A percentile compares a stretch with the other conserved stretches of the same genome.
Evolutionary conservation across 768 basidiomycete species (phyloP).

Genomic region (Mycena leptocephala): DNA sequence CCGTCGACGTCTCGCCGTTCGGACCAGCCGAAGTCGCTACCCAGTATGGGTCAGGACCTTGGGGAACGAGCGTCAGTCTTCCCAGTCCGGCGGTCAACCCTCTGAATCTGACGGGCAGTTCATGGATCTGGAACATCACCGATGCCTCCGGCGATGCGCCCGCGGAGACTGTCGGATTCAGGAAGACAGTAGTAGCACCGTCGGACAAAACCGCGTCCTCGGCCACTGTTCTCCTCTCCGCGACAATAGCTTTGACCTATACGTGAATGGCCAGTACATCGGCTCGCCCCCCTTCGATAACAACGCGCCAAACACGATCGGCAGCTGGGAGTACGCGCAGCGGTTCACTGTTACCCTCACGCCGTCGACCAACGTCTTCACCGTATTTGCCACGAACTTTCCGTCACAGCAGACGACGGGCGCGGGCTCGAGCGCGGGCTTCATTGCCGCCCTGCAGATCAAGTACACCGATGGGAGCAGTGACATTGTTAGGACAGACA

Average conservation of each 20-base stretch:
- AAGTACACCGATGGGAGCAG: conserved; percentile 16
- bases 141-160: conserved; percentile 12
- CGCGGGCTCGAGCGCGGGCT: background rate
- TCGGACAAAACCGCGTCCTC: conserved; percentile 5
- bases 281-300: conserved; percentile 19
- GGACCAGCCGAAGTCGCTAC: conserved; percentile 10
- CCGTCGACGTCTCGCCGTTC: conserved; percentile 25
- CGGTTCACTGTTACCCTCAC: conserved; percentile 17
- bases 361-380: conserved; percentile 17
- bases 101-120: conserved; percentile 11
- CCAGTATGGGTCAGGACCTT: conserved; percentile 24
- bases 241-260: conserved; percentile 29
- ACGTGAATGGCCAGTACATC: conserved; percentile 27
- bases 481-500: conserved; percentile 5
- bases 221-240: conserved; percentile 12
- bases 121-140: conserved; percentile 26
- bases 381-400: conserved; percentile 19
- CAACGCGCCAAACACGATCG: background rate
- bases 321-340: conserved; percentile 20
- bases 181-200: conserved; percentile 12
- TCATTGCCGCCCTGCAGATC: conserved; percentile 15
- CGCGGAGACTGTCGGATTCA: conserved; percentile 27
- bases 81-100: background rate
- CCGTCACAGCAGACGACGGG: background rate
- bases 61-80: conserved; percentile 10